These are phyloP conservation scores for Lycium ferocissimum DNA, from an alignment of 257 asterid species.

Conservation along the genomic window DNA sequence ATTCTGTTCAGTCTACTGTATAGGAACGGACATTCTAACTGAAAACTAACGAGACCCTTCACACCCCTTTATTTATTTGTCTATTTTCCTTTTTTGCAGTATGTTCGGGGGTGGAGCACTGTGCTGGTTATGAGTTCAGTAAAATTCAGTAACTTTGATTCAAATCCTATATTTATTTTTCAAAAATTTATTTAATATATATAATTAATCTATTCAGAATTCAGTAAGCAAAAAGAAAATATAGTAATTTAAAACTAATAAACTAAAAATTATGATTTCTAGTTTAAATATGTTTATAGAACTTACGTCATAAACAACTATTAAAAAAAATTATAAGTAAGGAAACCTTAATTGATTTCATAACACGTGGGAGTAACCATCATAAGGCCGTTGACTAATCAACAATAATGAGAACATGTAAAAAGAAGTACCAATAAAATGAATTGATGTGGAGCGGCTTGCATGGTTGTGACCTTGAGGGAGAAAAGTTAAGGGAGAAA, in stretches of 20 bases:
- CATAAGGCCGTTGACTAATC: not conserved
- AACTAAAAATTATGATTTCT: no score
- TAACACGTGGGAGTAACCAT: not conserved
- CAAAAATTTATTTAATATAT: no score
- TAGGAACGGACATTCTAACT: not conserved
- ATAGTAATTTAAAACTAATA: no score
- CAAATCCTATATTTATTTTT: no score
- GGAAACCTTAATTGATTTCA: not conserved
- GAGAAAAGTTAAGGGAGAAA: not conserved
- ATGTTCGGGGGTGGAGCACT: no score
- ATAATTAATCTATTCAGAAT: no score
- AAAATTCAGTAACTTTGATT: no score
- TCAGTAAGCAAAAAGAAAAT: no score
- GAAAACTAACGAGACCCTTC: not conserved
- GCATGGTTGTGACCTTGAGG: not conserved
- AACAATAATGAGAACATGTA: constrained; percentile 16
- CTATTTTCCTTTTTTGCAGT: not conserved
- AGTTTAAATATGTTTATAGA: not conserved
- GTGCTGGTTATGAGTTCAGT: no score
- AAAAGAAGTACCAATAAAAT: not conserved
- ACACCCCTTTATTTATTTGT: not conserved
- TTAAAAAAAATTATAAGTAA: not conserved
- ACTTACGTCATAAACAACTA: not conserved
- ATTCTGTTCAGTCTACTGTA: not conserved
- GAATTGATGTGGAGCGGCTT: not conserved